Percentiles rank a stretch among this genome's conserved stretches.
These are phyloP conservation scores for Penicillium paxilli DNA, from an alignment of 495 filamentous ascomycete genomes.

Conservation along the genomic window DNA sequence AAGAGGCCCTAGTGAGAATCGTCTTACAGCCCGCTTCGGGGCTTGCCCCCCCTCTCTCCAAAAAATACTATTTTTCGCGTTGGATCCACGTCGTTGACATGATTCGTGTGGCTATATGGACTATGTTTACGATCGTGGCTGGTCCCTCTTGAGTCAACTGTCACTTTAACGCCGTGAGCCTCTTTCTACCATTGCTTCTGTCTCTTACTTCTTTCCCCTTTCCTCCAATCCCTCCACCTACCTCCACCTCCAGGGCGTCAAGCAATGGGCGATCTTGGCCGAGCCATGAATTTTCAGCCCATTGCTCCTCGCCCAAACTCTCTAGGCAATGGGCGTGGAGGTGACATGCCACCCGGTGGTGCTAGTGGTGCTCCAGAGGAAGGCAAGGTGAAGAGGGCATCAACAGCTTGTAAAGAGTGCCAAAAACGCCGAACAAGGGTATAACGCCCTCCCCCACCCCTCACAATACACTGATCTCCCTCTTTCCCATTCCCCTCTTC, in stretches of 20 bases:
- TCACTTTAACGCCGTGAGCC: background rate
- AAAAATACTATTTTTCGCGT: background rate
- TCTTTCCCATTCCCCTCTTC: background rate
- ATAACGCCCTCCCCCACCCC: constrained; percentile 5
- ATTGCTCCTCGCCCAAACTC: constrained; percentile 34
- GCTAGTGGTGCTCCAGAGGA: constrained; percentile 27
- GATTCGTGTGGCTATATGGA: constrained; percentile 13
- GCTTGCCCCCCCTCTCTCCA: background rate
- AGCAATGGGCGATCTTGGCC: constrained; percentile 34
- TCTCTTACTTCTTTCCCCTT: background rate
- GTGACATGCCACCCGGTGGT: constrained; percentile 9
- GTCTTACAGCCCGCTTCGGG: background rate
- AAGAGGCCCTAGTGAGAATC: background rate
- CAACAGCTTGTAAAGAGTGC: constrained; percentile 44
- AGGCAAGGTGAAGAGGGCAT: constrained; percentile 38
- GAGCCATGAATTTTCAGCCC: constrained; percentile 31
- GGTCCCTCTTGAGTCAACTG: background rate
- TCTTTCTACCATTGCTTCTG: background rate
- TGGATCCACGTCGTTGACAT: constrained; percentile 9
- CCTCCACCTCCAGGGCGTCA: constrained; percentile 1
- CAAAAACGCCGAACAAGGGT: constrained; percentile 45
- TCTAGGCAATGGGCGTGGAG: constrained; percentile 14
- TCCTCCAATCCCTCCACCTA: constrained; percentile 1
- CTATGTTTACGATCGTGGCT: constrained; percentile 8
- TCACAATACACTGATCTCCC: background rate